phyloP scores from a whole-genome alignment of 2,329 filamentous ascomycete genomes.

The Bipolaris zeicola region DNA sequence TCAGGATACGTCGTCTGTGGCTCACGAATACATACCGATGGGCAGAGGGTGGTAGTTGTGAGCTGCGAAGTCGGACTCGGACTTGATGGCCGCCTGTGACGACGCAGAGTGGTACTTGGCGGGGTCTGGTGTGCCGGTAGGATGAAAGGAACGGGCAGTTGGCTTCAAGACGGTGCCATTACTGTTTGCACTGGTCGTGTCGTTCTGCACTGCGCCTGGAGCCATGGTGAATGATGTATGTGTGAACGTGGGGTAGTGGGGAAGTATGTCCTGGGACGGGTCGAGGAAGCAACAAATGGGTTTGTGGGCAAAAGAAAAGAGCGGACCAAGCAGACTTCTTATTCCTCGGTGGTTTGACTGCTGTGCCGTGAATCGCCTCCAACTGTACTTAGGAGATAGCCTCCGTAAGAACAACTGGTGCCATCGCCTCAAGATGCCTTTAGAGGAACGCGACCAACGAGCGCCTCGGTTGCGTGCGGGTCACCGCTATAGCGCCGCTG shows the following conservation, averaged over 20 bases:
- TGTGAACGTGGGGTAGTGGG: slow-evolving; percentile 25
- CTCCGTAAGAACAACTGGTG: slow-evolving; percentile 17
- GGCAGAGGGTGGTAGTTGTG: slow-evolving; percentile 99
- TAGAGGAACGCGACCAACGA: slow-evolving; percentile 20
- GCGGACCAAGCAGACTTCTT: slow-evolving; percentile 19
- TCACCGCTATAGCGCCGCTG: slow-evolving; percentile 23
- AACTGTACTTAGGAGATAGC: slow-evolving; percentile 28
- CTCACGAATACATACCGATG: slow-evolving; percentile 59
- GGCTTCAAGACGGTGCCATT: slow-evolving; percentile 44
- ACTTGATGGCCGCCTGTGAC: slow-evolving; percentile 76
- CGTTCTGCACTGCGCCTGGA: slow-evolving; percentile 41
- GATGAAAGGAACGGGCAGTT: slow-evolving; percentile 47
- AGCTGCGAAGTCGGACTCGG: slow-evolving; percentile 84
- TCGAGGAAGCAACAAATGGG: neutral
- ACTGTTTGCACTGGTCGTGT: slow-evolving; percentile 23
- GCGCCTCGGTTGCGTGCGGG: slow-evolving; percentile 32
- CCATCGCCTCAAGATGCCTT: slow-evolving; percentile 26
- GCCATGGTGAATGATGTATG: slow-evolving; percentile 37
- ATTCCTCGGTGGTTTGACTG: slow-evolving; percentile 22
- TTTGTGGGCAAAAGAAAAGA: slow-evolving; percentile 9
- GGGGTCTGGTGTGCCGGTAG: slow-evolving; percentile 46
- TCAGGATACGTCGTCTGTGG: no score
- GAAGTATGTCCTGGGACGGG: slow-evolving; percentile 12
- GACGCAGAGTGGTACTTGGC: slow-evolving; percentile 74
- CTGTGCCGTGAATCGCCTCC: slow-evolving; percentile 36